Evolutionary conservation across 345 rosid species (phyloP).

Genomic region (Murraya paniculata): DNA sequence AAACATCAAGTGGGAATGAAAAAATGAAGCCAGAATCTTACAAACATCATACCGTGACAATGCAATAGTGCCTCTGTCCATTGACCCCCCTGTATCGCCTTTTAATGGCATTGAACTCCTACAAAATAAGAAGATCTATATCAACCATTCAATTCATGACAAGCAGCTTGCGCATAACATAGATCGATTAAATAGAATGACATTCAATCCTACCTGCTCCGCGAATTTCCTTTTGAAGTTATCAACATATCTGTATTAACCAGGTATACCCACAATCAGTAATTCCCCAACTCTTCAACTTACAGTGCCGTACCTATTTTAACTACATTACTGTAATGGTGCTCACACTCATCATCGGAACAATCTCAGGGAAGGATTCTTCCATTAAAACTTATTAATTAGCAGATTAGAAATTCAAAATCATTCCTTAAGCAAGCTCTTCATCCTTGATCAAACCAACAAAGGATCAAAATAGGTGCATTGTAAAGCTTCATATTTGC

Average conservation of each 20-base stretch:
- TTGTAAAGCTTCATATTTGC: no score
- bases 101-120: conserved; percentile 88
- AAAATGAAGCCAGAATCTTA: not conserved
- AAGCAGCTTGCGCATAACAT: not conserved
- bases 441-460: not conserved
- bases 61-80: conserved; percentile 56
- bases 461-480: no score
- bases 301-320: not conserved
- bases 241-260: conserved; percentile 63
- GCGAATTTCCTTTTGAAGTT: conserved; percentile 83
- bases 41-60: conserved; percentile 52
- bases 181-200: not conserved
- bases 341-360: not conserved
- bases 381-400: not conserved
- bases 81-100: conserved; percentile 43
- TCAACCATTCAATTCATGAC: conserved; percentile 3
- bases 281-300: conserved; percentile 3
- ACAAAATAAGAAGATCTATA: conserved; percentile 6
- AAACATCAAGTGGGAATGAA: no score
- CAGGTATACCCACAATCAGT: conserved; percentile 32
- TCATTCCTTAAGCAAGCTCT: not conserved
- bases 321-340: not conserved
- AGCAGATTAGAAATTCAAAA: not conserved
- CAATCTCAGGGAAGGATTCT: not conserved
- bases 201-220: conserved; percentile 59